A percentile compares a stretch with the other conserved stretches of the same genome.
phyloP scores from a whole-genome alignment of 352 stramenopile genomes.

The Aphanomyces invadans region DNA sequence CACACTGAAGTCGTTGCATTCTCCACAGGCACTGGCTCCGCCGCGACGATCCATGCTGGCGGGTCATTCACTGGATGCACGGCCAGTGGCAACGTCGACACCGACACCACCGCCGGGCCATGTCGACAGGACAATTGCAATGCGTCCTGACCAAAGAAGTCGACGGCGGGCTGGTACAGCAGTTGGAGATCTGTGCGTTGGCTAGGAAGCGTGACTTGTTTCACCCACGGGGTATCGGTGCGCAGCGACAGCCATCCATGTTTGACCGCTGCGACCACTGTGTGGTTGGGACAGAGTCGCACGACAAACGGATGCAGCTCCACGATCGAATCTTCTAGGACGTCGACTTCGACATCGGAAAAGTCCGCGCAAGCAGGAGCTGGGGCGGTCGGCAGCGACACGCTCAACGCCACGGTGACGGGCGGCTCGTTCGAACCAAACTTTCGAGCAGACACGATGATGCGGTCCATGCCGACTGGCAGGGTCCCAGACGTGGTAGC shows the following conservation, averaged over 20 bases:
- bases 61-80: not conserved
- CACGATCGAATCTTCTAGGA: no score
- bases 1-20: not conserved
- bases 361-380: not conserved
- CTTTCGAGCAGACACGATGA: not conserved
- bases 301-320: no score
- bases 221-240: no score
- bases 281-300: no score
- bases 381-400: not conserved
- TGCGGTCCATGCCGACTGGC: not conserved
- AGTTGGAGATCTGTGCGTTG: no score
- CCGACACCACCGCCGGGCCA: not conserved
- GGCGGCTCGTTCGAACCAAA: not conserved
- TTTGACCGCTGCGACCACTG: no score
- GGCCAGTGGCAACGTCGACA: not conserved
- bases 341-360: not conserved
- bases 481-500: not conserved
- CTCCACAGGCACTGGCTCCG: not conserved
- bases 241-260: no score
- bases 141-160: not conserved
- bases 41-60: not conserved
- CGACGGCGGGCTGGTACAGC: no score
- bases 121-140: not conserved
- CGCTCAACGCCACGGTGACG: not conserved
- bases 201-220: no score